These are phyloP conservation scores for Amaranthus hypochondriacus DNA, from an alignment of 148 eudicot species.

Conservation along the genomic window DNA sequence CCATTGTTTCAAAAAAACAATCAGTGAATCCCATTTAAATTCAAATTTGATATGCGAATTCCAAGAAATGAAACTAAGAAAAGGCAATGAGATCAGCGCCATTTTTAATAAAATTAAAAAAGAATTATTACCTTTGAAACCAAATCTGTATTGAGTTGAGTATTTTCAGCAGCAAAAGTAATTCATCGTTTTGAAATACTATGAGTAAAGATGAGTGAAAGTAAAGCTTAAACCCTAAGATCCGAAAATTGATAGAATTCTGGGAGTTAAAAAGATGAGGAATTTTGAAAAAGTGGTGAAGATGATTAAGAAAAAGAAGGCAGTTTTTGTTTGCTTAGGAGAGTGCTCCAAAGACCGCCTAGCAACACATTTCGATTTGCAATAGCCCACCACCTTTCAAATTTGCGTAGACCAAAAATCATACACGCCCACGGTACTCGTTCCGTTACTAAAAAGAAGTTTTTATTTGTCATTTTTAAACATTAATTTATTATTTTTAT, in stretches of 20 bases:
- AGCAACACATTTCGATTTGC: too few species aligned
- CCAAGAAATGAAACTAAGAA: background rate
- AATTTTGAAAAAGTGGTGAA: too few species aligned
- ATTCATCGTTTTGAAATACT: background rate
- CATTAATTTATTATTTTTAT: too few species aligned
- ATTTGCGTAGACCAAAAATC: too few species aligned
- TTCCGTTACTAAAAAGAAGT: too few species aligned
- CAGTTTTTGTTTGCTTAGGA: too few species aligned
- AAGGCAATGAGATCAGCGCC: background rate
- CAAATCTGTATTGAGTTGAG: background rate
- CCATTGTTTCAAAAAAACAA: background rate
- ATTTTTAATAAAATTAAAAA: background rate
- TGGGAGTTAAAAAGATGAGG: too few species aligned
- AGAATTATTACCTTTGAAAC: background rate
- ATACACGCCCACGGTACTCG: too few species aligned
- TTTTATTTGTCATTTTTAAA: too few species aligned
- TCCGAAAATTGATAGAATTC: background rate
- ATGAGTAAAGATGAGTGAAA: background rate
- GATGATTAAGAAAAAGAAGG: too few species aligned
- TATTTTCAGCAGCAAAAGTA: background rate
- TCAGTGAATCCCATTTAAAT: background rate
- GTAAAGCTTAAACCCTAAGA: slow-evolving; percentile 24
- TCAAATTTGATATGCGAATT: background rate
- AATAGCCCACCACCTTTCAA: too few species aligned
- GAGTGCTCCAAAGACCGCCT: too few species aligned